Evolutionary conservation across 805 yeast genomes (phyloP).

Genomic region (Limtongia smithiae): DNA sequence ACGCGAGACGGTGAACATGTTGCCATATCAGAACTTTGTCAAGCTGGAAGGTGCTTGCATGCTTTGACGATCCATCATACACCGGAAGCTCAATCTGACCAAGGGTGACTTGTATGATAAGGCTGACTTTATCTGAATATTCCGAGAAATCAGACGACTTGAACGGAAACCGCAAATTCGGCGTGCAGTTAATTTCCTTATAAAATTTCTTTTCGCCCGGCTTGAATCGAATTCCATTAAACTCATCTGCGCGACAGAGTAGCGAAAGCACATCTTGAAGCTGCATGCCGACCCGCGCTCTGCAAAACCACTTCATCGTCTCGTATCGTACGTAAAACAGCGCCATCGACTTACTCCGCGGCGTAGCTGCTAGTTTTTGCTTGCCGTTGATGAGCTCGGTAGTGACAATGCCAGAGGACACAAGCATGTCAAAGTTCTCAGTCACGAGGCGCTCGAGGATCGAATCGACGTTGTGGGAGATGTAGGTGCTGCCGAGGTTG

Average conservation of each 20-base stretch:
- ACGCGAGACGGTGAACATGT: slow-evolving; percentile 44
- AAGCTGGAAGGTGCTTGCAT: slow-evolving; percentile 42
- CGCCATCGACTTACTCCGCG: slow-evolving; percentile 49
- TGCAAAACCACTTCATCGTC: slow-evolving; percentile 40
- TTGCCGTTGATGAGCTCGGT: slow-evolving; percentile 6
- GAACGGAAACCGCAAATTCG: slow-evolving; percentile 41
- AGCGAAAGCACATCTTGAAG: slow-evolving; percentile 26
- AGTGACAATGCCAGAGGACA: slow-evolving; percentile 37
- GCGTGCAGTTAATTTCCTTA: slow-evolving; percentile 44
- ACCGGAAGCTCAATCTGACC: slow-evolving; percentile 50
- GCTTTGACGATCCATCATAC: slow-evolving; percentile 42
- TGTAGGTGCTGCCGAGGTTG: slow-evolving; percentile 33
- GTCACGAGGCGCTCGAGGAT: slow-evolving; percentile 40
- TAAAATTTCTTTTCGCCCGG: slow-evolving; percentile 46
- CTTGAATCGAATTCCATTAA: slow-evolving; percentile 42
- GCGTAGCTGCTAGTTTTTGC: slow-evolving; percentile 38
- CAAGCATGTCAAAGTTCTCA: slow-evolving; percentile 37
- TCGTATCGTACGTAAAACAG: slow-evolving; percentile 47
- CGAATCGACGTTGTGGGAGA: slow-evolving; percentile 34
- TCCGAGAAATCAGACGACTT: slow-evolving; percentile 34
- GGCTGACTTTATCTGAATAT: slow-evolving; percentile 41
- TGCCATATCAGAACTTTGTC: slow-evolving; percentile 47
- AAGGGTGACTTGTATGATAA: slow-evolving; percentile 40
- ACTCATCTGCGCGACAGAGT: slow-evolving; percentile 43
- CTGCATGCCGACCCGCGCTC: neutral